phyloP scores from a whole-genome alignment of 1,284 basidiomycete species.

The Apiotrichum sp. region DNA sequence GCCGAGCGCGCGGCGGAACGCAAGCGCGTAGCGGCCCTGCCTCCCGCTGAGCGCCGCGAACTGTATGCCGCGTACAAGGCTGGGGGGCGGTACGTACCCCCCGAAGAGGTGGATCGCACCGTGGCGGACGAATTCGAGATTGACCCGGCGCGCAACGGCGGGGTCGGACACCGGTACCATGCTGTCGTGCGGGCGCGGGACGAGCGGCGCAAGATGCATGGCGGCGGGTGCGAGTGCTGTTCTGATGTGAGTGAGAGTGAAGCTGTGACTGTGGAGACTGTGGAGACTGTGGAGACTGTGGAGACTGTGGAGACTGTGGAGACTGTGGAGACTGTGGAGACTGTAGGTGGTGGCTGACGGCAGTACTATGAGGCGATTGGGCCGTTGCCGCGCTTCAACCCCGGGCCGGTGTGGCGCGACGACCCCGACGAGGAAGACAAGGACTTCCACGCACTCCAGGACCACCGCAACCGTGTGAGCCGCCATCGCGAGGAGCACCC shows the following conservation, averaged over 20 bases:
- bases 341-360: not conserved
- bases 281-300: too few relatives aligned
- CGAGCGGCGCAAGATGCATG: conserved; percentile 62
- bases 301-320: too few relatives aligned
- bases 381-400: conserved; percentile 58
- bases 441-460: conserved; percentile 41
- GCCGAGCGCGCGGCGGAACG: conserved; percentile 27
- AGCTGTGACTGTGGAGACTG: too few relatives aligned
- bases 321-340: too few relatives aligned
- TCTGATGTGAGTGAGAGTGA: conserved; percentile 56
- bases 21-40: conserved; percentile 26
- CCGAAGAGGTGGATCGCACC: conserved; percentile 44
- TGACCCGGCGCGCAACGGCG: conserved; percentile 60
- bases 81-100: conserved; percentile 33
- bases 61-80: conserved; percentile 40
- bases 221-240: conserved; percentile 77
- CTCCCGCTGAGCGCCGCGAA: conserved; percentile 27
- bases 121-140: conserved; percentile 65
- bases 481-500: conserved; percentile 61
- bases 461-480: conserved; percentile 68
- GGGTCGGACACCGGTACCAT: conserved; percentile 62
- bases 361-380: conserved; percentile 77
- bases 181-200: conserved; percentile 66
- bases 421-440: conserved; percentile 14
- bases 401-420: conserved; percentile 61